Evolutionary conservation across 2,329 filamentous ascomycete genomes (phyloP), one percentile per base, ranked within the genome.

Genomic region (Cytospora paraplurivora): DNA sequence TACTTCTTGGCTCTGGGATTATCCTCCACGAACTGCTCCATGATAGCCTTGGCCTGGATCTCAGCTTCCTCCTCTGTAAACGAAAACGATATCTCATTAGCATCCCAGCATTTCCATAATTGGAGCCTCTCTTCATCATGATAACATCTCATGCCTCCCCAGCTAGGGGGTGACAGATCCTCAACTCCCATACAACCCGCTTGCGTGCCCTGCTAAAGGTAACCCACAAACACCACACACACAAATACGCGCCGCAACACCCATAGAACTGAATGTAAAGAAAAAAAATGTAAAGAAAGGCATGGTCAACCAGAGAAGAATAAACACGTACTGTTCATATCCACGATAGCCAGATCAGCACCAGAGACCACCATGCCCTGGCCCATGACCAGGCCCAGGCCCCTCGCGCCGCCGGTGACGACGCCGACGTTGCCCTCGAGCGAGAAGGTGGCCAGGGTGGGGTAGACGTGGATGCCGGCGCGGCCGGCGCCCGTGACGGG

Each of bases 321-420:
- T n/a, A n/a, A n/a, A n/a, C n/a, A n/a, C n/a, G 69, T 77, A 94
- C 91, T 90, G 79, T 98, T 97, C 79, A 97, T 81, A 75, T 98
- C 94, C 49, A 97, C 92, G 76, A 98, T 91, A 50, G 94, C 94
- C 67, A 97, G 83, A 75, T 96, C 89, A 11, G 92, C 91, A 59
- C 94, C 94, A 60, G 91, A 95, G 59, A 92, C 88, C 59, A 97
- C 90, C 76, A 97, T 86, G 54, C 91, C 93, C 79, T 97, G 93
- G 58, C 90, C 91, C 90, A 98, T 97, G 70, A 96, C 93, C 66
- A 97, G 81, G 47, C 94, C 94, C 63, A 98, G 78, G 8, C 94
- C 94, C 73, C 93, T 84, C 33, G 94, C 94, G 73, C 93, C 94
- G 59, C 94, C 94, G 1, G 94, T 98, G 47, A 98, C 90, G 49